Base-by-base conservation (phyloP, 139 green algal species). In the Yamagishiella unicocca region DNA sequence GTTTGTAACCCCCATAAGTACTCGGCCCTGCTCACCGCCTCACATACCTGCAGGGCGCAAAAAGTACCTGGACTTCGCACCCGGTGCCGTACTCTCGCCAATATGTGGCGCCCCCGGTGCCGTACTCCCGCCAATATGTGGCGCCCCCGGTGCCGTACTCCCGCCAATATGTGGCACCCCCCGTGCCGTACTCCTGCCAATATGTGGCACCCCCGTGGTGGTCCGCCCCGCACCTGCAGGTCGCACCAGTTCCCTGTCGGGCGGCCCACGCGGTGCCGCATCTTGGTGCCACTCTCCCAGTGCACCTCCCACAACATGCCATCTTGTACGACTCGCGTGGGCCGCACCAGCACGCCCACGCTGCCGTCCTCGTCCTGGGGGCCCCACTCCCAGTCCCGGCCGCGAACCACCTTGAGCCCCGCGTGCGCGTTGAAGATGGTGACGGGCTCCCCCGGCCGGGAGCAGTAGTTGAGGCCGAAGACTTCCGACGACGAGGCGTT, bases 141-240 rank as follows among this genome's bases (percentile, higher is more conserved):
- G n/a, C n/a, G n/a, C n/a, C n/a, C n/a, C n/a, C n/a, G n/a, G n/a
- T n/a, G n/a, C n/a, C n/a, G n/a, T n/a, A n/a, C n/a, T n/a, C n/a
- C n/a, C n/a, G n/a, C n/a, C n/a, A n/a, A n/a, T n/a, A n/a, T n/a
- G n/a, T n/a, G n/a, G n/a, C n/a, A n/a, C n/a, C n/a, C n/a, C n/a
- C n/a, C n/a, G n/a, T n/a, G n/a, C n/a, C n/a, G n/a, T n/a, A n/a
- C n/a, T n/a, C n/a, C n/a, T n/a, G n/a, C n/a, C n/a, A n/a, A n/a
- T n/a, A n/a, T n/a, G n/a, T n/a, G n/a, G n/a, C n/a, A n/a, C n/a
- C n/a, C n/a, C n/a, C n/a, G n/a, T n/a, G n/a, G n/a, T n/a, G n/a
- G n/a, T n/a, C n/a, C n/a, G n/a, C n/a, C n/a, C n/a, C n/a, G 10
- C 72, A 80, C 75, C 75, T 82, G 75, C 50, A 82, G 50, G 50